Base-by-base conservation (phyloP, 1,139 yeast genomes). In the Saccharomyces hybrid region DNA sequence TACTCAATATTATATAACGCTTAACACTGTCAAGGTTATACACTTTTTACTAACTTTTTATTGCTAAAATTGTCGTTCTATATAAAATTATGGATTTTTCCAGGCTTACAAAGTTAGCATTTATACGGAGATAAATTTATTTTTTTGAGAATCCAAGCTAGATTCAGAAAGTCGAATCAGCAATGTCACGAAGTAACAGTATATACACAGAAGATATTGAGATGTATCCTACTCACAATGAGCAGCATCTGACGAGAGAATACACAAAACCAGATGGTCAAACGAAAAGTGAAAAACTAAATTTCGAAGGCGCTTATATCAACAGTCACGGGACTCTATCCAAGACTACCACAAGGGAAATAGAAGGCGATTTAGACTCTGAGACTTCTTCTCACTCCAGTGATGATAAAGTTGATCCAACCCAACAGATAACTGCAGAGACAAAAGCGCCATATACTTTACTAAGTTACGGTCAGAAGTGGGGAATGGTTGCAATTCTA, bases 401-500 rank as follows among this genome's bases (percentile, higher is more conserved):
- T 5, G 47, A 51, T 11, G 55, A 54, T 20, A 49, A 47, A 4
- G 9, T 46, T 3, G 49, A 49, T 8, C 50, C 50, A 16, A 29
- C 51, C 6, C 26, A 47, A 7, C 34, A 50, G 28, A 32, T 32
- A 6, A 51, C 50, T n/a, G 26, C 48, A 7, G 50, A 46, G 42
- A 52, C 49, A 34, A 47, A 42, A 7, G 47, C 58, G 5, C 68
- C 66, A 11, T 60, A 65, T 48, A 61, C 70, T 5, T 46, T 68
- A 5, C 53, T 68, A 28, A 59, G 57, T 4, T 59, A 59, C 47
- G 38, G 53, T 9, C 67, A 67, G 51, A 66, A 68, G 52, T 67
- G 70, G 68, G 53, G 51, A 5, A 67, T 67, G 69, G 69, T 68
- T 1, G 61, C 61, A 0, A 52, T 68, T 23, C 55, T 68, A 47